Base-by-base conservation (phyloP, 169 alveolate species). In the Eimeria falciformis region DNA sequence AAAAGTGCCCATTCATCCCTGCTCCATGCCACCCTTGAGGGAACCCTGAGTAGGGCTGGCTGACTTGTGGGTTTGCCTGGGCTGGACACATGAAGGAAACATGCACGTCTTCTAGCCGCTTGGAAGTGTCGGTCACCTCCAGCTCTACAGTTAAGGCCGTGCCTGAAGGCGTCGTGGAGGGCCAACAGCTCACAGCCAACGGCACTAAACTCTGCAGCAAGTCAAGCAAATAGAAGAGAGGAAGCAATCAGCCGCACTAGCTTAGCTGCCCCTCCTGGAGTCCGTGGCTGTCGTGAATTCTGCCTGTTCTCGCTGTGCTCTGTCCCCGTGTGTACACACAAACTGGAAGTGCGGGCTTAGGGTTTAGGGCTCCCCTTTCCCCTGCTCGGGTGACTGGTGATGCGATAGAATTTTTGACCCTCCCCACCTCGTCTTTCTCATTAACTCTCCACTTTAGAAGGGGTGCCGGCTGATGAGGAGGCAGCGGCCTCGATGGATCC, bases 381-480 rank as follows among this genome's bases (percentile, higher is more conserved):
- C n/a, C n/a, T n/a, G n/a, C n/a, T n/a, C n/a, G n/a, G n/a, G n/a
- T n/a, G n/a, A n/a, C n/a, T n/a, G n/a, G n/a, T n/a, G n/a, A n/a
- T n/a, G n/a, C n/a, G n/a, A n/a, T n/a, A n/a, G n/a, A n/a, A n/a
- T n/a, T n/a, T n/a, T n/a, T n/a, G n/a, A n/a, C n/a, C n/a, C n/a
- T n/a, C n/a, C 84, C 43, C 47, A 86, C 92, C 82, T 89, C 93
- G 46, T 62, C 82, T 71, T 65, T 82, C 27, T 91, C 71, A 62
- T 66, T 83, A 69, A 25, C 45, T 62, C 91, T 78, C 94, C 94
- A 93, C 79, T 93, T 93, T 68, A 93, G 91, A 7, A 93, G 84
- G 5, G 95, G 92, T 21, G 88, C 94, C 0, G 95, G 94, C 65
- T 91, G 82, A 33, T 77, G 88, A 40, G 94, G 91, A 9, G 93